Percentiles rank a stretch among this genome's conserved stretches.
Evolutionary conservation across 1,139 yeast genomes (phyloP).

Genomic region (Blastobotrys ciferrii): DNA sequence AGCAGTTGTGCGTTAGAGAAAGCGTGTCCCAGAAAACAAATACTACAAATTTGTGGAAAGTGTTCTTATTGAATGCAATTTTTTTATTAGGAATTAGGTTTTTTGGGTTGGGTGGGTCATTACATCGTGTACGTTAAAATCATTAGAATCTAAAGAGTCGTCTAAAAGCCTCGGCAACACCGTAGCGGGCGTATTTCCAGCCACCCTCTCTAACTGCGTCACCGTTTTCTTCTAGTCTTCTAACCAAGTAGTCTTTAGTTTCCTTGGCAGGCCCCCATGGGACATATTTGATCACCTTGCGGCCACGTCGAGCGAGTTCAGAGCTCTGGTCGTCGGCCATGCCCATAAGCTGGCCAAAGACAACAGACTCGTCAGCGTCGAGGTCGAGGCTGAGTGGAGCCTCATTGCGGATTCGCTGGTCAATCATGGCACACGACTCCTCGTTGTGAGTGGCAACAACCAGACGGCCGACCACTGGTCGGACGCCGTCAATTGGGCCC

Average conservation of each 20-base stretch:
- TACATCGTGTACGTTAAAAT: slow-evolving; percentile 10
- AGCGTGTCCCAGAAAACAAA: too few relatives aligned
- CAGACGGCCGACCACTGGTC: slow-evolving; percentile 65
- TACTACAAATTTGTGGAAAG: too few relatives aligned
- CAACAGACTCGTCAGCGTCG: slow-evolving; percentile 48
- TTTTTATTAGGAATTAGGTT: neutral
- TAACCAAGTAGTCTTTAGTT: slow-evolving; percentile 83
- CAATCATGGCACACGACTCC: slow-evolving; percentile 71
- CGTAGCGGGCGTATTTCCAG: slow-evolving; percentile 45
- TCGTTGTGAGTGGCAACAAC: slow-evolving; percentile 92
- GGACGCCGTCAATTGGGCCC: slow-evolving; percentile 24
- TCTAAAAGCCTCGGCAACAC: slow-evolving; percentile 21
- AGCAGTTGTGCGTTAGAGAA: too few relatives aligned
- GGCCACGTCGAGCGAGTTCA: slow-evolving; percentile 64
- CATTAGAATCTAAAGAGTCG: slow-evolving; percentile 15
- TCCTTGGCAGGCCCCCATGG: slow-evolving; percentile 98
- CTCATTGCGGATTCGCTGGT: slow-evolving; percentile 47
- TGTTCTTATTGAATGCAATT: too few relatives aligned
- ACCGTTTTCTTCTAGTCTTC: slow-evolving; percentile 95
- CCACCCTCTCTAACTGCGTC: slow-evolving; percentile 96
- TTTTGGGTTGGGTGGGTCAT: slow-evolving; percentile 4
- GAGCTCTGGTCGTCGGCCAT: slow-evolving; percentile 92
- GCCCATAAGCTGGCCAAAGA: slow-evolving; percentile 87
- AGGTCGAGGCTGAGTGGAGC: slow-evolving; percentile 28
- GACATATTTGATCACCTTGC: slow-evolving; percentile 83